A percentile compares a stretch with the other conserved stretches of the same genome.
These are phyloP conservation scores for Verticillium nonalfalfae DNA, from an alignment of 2,329 filamentous ascomycete species.

Conservation along the genomic window DNA sequence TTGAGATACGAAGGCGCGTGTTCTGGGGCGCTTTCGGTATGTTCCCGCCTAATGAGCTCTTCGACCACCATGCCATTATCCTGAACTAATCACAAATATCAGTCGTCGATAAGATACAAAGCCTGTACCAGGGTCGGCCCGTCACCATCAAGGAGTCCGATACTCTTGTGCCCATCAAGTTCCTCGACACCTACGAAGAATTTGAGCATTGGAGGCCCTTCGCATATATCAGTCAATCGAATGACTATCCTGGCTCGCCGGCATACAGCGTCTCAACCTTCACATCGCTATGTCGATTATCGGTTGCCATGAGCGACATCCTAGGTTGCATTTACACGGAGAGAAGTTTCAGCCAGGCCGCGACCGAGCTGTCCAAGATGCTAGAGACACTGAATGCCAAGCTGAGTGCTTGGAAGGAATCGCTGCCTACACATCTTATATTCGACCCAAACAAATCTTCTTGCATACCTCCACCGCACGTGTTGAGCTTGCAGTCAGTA, in stretches of 20 bases:
- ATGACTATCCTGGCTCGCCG: conserved; percentile 24
- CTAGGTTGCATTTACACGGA: conserved; percentile 38
- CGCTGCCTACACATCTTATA: conserved; percentile 33
- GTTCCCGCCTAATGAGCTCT: not conserved
- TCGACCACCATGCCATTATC: conserved; percentile 6
- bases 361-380: conserved; percentile 26
- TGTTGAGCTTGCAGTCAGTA: conserved; percentile 32
- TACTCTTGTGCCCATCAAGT: conserved; percentile 36
- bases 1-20: conserved; percentile 34
- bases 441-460: conserved; percentile 23
- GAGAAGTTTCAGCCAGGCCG: conserved; percentile 25
- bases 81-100: conserved; percentile 7
- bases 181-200: conserved; percentile 45
- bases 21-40: conserved; percentile 36
- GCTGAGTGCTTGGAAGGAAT: conserved; percentile 32
- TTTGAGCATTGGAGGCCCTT: conserved; percentile 44
- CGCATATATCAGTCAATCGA: conserved; percentile 22
- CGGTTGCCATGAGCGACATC: conserved; percentile 38
- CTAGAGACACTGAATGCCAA: conserved; percentile 30
- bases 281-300: conserved; percentile 32
- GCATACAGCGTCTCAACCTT: conserved; percentile 37
- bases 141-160: conserved; percentile 38
- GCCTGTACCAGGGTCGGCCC: conserved; percentile 47
- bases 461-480: conserved; percentile 33
- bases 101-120: conserved; percentile 45